Conservation (phyloP, 169 alveolate genomes). For the Plasmodium coatneyi region DNA sequence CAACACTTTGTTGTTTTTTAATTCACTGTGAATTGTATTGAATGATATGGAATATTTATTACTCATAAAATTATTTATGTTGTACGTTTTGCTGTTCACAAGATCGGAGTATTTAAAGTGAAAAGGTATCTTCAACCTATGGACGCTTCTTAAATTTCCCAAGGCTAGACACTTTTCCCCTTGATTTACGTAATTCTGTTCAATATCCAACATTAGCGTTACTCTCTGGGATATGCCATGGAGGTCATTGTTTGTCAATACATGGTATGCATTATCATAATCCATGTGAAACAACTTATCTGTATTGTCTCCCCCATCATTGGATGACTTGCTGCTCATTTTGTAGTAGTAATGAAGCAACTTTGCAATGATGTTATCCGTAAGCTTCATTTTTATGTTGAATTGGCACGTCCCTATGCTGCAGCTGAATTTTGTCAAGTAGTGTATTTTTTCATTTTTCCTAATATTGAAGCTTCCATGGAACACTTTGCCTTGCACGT, state of each 20-base stretch:
- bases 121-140: constrained; percentile 41
- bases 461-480: constrained; percentile 55
- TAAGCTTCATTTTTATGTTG: constrained; percentile 66
- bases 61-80: constrained; percentile 43
- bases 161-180: constrained; percentile 52
- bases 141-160: constrained; percentile 48
- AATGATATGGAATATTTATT: constrained; percentile 48
- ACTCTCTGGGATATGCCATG: constrained; percentile 39
- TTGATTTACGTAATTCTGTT: constrained; percentile 50
- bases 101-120: constrained; percentile 59
- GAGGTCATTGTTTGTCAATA: constrained; percentile 25
- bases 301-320: background rate
- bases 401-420: constrained; percentile 68
- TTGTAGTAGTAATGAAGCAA: constrained; percentile 29
- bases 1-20: constrained; percentile 37
- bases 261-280: constrained; percentile 69
- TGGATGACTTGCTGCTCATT: background rate
- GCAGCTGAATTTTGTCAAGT: constrained; percentile 68
- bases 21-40: constrained; percentile 16
- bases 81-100: constrained; percentile 60
- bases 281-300: constrained; percentile 48
- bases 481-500: constrained; percentile 47
- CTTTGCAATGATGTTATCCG: constrained; percentile 39
- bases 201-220: constrained; percentile 64
- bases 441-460: constrained; percentile 64